A percentile compares a stretch with the other conserved stretches of the same genome.
These are phyloP conservation scores for Agrocybe pediades DNA, from an alignment of 768 basidiomycete genomes.

Conservation along the genomic window DNA sequence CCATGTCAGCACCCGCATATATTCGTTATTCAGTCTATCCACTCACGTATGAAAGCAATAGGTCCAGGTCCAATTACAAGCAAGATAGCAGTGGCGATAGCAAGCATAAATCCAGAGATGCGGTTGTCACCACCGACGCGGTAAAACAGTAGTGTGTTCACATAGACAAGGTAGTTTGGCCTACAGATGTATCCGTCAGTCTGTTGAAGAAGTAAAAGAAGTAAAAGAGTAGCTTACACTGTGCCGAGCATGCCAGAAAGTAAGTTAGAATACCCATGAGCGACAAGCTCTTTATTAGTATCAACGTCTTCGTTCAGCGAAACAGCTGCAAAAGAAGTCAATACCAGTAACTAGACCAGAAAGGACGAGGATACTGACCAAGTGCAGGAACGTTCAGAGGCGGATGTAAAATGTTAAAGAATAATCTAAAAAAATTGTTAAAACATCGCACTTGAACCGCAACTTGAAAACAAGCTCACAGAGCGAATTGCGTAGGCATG, in stretches of 20 bases:
- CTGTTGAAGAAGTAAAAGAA: too few species aligned
- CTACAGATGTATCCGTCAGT: constrained; percentile 41
- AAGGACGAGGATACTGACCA: constrained; percentile 40
- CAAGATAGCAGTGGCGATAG: constrained; percentile 67
- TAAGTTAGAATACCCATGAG: constrained; percentile 90
- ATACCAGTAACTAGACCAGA: not conserved
- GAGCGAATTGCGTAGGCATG: constrained; percentile 90
- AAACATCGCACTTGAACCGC: not conserved
- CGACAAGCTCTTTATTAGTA: constrained; percentile 90
- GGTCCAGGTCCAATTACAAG: constrained; percentile 85
- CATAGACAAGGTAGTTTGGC: constrained; percentile 87
- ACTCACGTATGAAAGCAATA: constrained; percentile 89
- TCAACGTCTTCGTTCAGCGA: constrained; percentile 88
- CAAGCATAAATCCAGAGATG: constrained; percentile 84
- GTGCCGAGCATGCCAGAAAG: constrained; percentile 79
- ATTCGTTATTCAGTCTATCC: not conserved
- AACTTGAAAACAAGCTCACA: constrained; percentile 61
- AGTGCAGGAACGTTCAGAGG: constrained; percentile 90
- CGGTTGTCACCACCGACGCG: constrained; percentile 89
- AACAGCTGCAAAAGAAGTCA: constrained; percentile 53
- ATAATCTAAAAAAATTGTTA: constrained; percentile 47
- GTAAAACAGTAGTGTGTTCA: constrained; percentile 90
- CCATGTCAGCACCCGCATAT: not conserved
- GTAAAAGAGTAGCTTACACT: constrained; percentile 65
- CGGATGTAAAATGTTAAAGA: constrained; percentile 85